phyloP scores from a whole-genome alignment of 805 yeast genomes.

The Komagataella mondaviorum region DNA sequence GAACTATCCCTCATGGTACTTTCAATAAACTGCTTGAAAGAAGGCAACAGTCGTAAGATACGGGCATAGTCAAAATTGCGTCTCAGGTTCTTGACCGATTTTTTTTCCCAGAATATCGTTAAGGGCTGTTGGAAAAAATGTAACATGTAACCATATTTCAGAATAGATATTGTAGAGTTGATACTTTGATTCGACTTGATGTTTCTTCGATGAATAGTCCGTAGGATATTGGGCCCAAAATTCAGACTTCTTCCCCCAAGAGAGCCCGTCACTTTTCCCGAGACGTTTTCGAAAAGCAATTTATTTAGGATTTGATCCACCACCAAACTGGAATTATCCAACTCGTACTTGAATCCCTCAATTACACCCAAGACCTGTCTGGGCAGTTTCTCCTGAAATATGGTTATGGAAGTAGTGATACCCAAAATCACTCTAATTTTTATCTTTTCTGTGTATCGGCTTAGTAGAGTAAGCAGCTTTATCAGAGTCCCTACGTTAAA shows the following conservation, averaged over 20 bases:
- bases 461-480: neutral
- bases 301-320: conserved; percentile 17
- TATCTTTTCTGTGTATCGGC: neutral
- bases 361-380: conserved; percentile 10
- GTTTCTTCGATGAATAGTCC: neutral
- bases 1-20: conserved; percentile 2
- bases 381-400: conserved; percentile 20
- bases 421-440: conserved; percentile 15
- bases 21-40: neutral
- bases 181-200: neutral
- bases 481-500: neutral
- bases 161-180: conserved; percentile 7
- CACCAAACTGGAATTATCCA: conserved; percentile 18
- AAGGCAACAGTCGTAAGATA: neutral
- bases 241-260: neutral
- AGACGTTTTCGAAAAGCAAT: conserved; percentile 12
- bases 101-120: conserved; percentile 15
- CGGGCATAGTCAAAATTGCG: neutral
- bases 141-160: conserved; percentile 19
- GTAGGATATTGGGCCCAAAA: neutral
- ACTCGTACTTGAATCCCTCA: conserved; percentile 12
- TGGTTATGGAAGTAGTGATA: conserved; percentile 18
- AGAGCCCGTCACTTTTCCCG: neutral
- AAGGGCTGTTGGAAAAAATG: conserved; percentile 21
- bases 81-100: neutral